These are phyloP conservation scores for Telfairia occidentalis DNA, from an alignment of 331 rosid species.

Conservation along the genomic window DNA sequence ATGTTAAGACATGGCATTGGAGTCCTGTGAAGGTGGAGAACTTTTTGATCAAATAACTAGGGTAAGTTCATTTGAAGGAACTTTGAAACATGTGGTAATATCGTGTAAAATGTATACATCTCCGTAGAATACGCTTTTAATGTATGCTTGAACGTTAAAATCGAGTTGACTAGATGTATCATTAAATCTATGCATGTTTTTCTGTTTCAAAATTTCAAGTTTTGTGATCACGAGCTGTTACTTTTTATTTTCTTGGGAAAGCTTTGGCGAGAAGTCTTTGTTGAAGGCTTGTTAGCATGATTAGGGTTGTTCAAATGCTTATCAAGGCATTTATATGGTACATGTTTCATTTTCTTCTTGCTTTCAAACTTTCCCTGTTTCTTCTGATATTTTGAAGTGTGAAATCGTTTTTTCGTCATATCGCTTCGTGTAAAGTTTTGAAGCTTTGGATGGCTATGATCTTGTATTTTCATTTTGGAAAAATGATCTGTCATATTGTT, in stretches of 20 bases:
- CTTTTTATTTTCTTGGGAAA: neutral
- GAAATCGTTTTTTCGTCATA: neutral
- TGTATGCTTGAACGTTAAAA: neutral
- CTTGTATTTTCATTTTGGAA: neutral
- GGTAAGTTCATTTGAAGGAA: slow-evolving; percentile 41
- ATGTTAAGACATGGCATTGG: slow-evolving; percentile 92
- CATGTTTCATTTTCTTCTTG: neutral
- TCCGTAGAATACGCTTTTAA: neutral
- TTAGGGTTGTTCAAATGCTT: neutral
- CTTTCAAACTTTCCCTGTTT: neutral
- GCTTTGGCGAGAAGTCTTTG: neutral
- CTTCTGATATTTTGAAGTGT: neutral
- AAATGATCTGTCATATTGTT: neutral
- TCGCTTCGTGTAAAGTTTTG: neutral
- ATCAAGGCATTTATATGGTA: neutral
- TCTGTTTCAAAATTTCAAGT: neutral
- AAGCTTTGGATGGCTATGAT: neutral
- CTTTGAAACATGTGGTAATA: neutral
- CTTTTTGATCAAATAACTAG: slow-evolving; percentile 97
- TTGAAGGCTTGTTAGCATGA: neutral
- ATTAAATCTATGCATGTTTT: neutral
- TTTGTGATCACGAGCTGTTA: neutral
- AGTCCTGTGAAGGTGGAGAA: slow-evolving; percentile 99
- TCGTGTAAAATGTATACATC: neutral
- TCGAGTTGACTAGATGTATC: neutral